Conservation (phyloP, 2,329 filamentous ascomycete species). For the Periglandula ipomoeae region DNA sequence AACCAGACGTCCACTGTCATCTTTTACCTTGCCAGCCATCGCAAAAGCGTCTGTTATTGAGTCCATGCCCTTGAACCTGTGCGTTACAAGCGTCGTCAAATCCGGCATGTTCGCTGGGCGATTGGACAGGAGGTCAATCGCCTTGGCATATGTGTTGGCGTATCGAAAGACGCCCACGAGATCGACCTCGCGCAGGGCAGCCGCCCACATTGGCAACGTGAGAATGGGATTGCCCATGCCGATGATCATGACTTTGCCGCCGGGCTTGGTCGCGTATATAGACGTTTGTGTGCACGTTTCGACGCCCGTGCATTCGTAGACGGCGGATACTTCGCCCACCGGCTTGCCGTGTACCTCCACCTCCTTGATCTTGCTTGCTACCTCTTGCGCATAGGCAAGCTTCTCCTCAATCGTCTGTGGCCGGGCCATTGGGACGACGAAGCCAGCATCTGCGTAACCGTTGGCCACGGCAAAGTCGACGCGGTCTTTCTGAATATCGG, state of each 20-base stretch:
- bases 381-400: conserved; percentile 39
- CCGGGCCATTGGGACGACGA: conserved; percentile 39
- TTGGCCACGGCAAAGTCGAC: conserved; percentile 47
- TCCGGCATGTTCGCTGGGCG: conserved; percentile 47
- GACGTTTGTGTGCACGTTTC: conserved; percentile 66
- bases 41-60: conserved; percentile 59
- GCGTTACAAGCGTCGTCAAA: conserved; percentile 60
- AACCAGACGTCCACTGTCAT: conserved; percentile 60
- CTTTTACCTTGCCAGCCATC: conserved; percentile 62
- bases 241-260: conserved; percentile 61
- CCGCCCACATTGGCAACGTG: conserved; percentile 58
- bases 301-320: conserved; percentile 73
- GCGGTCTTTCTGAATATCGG: conserved; percentile 47
- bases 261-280: conserved; percentile 60
- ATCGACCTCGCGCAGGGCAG: conserved; percentile 61
- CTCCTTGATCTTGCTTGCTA: conserved; percentile 34
- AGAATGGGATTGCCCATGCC: conserved; percentile 66
- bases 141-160: conserved; percentile 60
- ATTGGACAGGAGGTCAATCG: conserved; percentile 42
- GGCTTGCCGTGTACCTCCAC: conserved; percentile 30
- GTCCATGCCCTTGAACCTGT: conserved; percentile 56
- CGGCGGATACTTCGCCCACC: conserved; percentile 55
- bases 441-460: conserved; percentile 44
- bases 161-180: conserved; percentile 65
- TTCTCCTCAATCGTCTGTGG: conserved; percentile 44